Base-by-base conservation (phyloP, 805 yeast genomes). In the Candida dajiaensis region DNA sequence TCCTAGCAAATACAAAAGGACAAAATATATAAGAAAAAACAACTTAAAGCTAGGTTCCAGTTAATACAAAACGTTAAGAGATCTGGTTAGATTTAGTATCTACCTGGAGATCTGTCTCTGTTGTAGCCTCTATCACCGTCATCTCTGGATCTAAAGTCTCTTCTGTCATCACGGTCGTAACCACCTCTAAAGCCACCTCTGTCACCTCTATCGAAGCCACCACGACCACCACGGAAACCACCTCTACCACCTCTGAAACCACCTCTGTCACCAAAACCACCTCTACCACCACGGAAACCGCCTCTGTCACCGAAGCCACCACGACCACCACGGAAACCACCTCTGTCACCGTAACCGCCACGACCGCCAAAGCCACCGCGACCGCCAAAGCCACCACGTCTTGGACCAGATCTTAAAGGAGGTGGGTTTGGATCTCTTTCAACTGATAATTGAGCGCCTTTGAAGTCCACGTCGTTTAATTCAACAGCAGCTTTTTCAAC, bases 81-180 rank as follows among this genome's bases (percentile, higher is more conserved):
- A 36, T 19, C 39, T 19, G 18, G 23, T 19, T 20, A 36, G 16
- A 36, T 20, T 69, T 69, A 79, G 66, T 80, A 82, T 71, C 88
- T 81, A 53, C 84, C 76, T 68, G 89, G 89, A 50, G 89, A 82
- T 77, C 89, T 82, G 65, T 81, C 85, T 64, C 85, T 76, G 56
- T 76, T 78, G 64, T 73, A 72, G 54, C 73, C 69, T 54, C 70
- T 58, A 54, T 60, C 69, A 62, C 66, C 63, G 49, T 67, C 73
- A 49, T 71, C 69, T 66, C 69, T 46, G 72, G 70, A 56, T 45
- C 61, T 50, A 58, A 42, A 55, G 20, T 52, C 60, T 40, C 61
- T 63, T 39, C 67, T 59, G 45, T 57, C 66, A 33, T 33, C 66
- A 47, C 71, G 64, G 46, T 72, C 73, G 67, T 69, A 67, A 48